Evolutionary conservation across 2,329 filamentous ascomycete species (phyloP), one percentile per base, ranked within the genome.

Genomic region (Acephala macrosclerotiorum): DNA sequence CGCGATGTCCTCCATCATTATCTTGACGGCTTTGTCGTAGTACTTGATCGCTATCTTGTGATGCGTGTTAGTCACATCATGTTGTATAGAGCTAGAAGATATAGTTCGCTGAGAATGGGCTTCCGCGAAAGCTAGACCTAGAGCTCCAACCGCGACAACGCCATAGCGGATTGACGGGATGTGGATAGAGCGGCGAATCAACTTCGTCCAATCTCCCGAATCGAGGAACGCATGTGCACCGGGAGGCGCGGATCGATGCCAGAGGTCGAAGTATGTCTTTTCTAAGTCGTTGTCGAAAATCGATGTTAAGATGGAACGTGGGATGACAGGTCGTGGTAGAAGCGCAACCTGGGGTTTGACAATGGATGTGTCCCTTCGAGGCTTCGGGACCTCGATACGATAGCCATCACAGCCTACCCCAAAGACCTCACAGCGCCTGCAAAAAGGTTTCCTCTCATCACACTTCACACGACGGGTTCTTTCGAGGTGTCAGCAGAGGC

Each of bases 101-200:
- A 49, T 49, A 6, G n/a, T 25, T 20, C 45, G 22, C 11, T 26
- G 45, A 22, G 25, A 36, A 38, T 20, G 64, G 22, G 8, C 59
- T 55, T 53, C 40, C 45, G 53, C 58, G 22, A 49, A 49, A 49
- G 45, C 45, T 25, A 26, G n/a, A 20, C 20, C 51, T 2, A 66
- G n/a, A 16, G 59, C 64, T 42, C 64, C 64, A 29, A 62, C 35
- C 1, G 64, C 64, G 11, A 62, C 47, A 7, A 66, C 38, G 18
- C 59, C 64, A 22, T 66, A 25, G 18, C 55, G 60, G 22, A 63
- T 60, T 35, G 64, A 49, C 18, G 56, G 26, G 45, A 55, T 59
- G 25, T 55, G 26, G n/a, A 55, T 63, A 9, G 56, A 18, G 29
- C 59, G 55, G 22, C 59, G 36, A 12, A 63, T 38, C 36, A 55